A percentile compares a stretch with the other conserved stretches of the same genome.
Conservation (phyloP, 495 filamentous ascomycete genomes). For the Neurospora sp. region DNA sequence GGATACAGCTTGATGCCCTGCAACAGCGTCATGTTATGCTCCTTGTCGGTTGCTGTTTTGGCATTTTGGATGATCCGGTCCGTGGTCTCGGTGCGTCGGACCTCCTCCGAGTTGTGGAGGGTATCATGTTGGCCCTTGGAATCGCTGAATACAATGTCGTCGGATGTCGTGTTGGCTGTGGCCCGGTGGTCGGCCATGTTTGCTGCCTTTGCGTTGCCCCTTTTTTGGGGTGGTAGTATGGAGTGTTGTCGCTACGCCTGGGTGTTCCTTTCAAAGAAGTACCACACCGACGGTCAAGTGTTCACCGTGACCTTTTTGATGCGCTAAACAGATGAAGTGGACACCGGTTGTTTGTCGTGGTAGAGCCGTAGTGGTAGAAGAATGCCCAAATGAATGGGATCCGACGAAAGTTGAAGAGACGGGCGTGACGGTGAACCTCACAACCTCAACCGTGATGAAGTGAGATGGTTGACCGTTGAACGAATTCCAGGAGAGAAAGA, state of each 20-base stretch:
- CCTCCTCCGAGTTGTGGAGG: constrained; percentile 1
- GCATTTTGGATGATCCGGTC: constrained; percentile 36
- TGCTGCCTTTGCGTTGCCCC: neutral
- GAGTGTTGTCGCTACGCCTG: neutral
- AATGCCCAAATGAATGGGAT: neutral
- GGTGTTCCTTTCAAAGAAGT: neutral
- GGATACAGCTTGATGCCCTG: constrained; percentile 45
- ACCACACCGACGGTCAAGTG: neutral
- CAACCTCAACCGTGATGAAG: neutral
- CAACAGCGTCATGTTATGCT: constrained; percentile 43
- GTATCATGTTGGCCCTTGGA: neutral
- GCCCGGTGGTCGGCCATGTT: neutral
- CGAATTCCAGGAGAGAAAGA: neutral
- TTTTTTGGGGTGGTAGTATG: neutral
- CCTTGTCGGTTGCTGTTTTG: constrained; percentile 37
- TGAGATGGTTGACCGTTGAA: neutral
- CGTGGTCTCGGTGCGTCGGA: constrained; percentile 13
- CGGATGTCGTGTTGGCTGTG: neutral
- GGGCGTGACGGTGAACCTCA: neutral
- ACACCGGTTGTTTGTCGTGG: neutral
- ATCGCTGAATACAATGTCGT: neutral
- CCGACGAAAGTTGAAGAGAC: neutral
- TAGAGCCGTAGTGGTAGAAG: neutral
- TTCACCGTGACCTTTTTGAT: neutral
- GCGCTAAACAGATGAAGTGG: neutral